A percentile compares a stretch with the other conserved stretches of the same genome.
phyloP scores from a whole-genome alignment of 371 early-diverging fungal genomes.

The Syncephalastrum monosporum region DNA sequence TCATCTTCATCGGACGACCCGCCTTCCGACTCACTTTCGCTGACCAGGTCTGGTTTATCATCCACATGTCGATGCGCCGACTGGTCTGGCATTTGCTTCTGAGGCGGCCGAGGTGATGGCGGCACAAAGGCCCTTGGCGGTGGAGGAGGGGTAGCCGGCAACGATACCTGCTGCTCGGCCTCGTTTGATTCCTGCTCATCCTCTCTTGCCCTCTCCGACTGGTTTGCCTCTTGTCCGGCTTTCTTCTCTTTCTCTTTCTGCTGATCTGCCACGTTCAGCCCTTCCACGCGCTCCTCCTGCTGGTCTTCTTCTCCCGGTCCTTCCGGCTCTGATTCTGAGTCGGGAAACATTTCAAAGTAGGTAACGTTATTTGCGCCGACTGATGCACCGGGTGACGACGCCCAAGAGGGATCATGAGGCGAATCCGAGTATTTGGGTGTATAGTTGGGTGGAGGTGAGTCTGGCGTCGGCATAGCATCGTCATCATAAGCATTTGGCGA shows the following conservation, averaged over 20 bases:
- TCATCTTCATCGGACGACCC: conserved; percentile 8
- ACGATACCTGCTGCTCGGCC: no score
- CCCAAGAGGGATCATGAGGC: no score
- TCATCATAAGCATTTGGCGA: conserved; percentile 5
- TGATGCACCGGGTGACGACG: conserved; percentile 2
- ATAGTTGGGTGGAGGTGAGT: neutral
- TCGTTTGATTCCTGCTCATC: no score
- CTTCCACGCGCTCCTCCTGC: no score
- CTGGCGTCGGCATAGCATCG: neutral
- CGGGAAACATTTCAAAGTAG: conserved; percentile 13
- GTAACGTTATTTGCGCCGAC: neutral
- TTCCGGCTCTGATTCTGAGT: conserved; percentile 7
- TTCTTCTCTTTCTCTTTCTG: no score
- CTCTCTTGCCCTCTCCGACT: no score
- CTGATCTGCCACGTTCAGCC: no score
- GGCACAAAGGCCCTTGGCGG: no score
- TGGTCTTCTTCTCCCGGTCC: neutral
- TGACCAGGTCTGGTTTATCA: conserved; percentile 11
- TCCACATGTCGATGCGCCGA: neutral
- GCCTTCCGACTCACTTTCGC: conserved; percentile 3
- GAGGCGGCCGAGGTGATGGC: no score
- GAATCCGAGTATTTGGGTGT: neutral
- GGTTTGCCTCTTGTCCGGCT: no score
- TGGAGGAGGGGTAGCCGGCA: no score
- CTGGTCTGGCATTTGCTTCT: no score